Percentiles rank a stretch among this genome's conserved stretches.
Evolutionary conservation across 2,329 filamentous ascomycete species (phyloP).

Genomic region (Fusarium phyllophilum): DNA sequence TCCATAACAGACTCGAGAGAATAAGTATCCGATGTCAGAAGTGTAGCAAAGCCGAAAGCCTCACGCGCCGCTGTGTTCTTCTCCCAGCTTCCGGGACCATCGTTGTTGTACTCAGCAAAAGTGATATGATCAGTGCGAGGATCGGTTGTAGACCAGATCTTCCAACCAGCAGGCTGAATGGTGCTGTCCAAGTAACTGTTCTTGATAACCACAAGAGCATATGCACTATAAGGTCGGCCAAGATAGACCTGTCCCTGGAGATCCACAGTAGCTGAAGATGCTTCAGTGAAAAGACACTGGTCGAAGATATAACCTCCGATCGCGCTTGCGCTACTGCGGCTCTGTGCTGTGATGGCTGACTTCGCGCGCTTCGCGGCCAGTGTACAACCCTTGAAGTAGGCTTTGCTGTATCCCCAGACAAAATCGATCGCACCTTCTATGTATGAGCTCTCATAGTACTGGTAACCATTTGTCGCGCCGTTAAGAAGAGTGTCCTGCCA

Average conservation of each 20-base stretch:
- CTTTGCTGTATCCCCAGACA: constrained; percentile 40
- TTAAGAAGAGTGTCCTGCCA: constrained; percentile 33
- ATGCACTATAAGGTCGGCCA: constrained; percentile 58
- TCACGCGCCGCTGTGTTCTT: constrained; percentile 35
- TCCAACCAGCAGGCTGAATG: constrained; percentile 42
- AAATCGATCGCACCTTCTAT: constrained; percentile 39
- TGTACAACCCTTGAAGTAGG: constrained; percentile 40
- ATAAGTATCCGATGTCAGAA: constrained; percentile 34
- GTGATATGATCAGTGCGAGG: constrained; percentile 65
- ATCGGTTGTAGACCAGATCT: constrained; percentile 67
- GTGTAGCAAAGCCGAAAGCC: constrained; percentile 31
- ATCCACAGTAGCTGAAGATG: constrained; percentile 33
- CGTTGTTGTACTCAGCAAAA: constrained; percentile 69
- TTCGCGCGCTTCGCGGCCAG: constrained; percentile 31
- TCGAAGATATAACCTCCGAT: constrained; percentile 56
- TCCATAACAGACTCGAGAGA: constrained; percentile 32
- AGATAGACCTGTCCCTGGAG: constrained; percentile 54
- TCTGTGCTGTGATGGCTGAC: constrained; percentile 43
- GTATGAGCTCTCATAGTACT: constrained; percentile 36
- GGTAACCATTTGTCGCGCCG: constrained; percentile 24
- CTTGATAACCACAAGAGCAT: constrained; percentile 59
- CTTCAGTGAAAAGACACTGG: constrained; percentile 49
- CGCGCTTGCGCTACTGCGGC: constrained; percentile 40
- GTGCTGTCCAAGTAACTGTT: constrained; percentile 55
- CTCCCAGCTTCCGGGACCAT: constrained; percentile 52